A percentile compares a stretch with the other conserved stretches of the same genome.
These are phyloP conservation scores for Rauvolfia tetraphylla DNA, from an alignment of 257 asterid genomes.

Conservation along the genomic window DNA sequence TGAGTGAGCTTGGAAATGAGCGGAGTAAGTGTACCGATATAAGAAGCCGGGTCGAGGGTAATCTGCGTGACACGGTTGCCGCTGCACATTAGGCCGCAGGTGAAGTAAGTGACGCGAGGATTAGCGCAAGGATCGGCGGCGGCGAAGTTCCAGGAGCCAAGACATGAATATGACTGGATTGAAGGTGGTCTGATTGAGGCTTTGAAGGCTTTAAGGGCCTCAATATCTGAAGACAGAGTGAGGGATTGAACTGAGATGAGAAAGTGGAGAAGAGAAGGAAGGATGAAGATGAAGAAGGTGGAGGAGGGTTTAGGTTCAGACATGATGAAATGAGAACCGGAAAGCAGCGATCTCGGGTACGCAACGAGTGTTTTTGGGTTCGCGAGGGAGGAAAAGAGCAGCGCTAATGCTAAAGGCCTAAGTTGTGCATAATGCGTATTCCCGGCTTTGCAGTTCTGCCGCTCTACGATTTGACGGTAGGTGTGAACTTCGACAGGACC, in stretches of 20 bases:
- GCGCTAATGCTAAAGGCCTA: too few relatives aligned
- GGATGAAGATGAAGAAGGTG: slow-evolving; percentile 25
- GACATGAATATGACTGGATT: slow-evolving; percentile 71
- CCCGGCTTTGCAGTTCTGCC: too few relatives aligned
- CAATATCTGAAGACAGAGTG: slow-evolving; percentile 44
- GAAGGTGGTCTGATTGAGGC: slow-evolving; percentile 53
- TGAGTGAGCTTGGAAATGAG: slow-evolving; percentile 60
- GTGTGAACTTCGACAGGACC: not conserved
- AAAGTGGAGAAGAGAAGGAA: slow-evolving; percentile 15
- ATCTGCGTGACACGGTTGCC: slow-evolving; percentile 64
- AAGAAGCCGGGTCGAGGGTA: slow-evolving; percentile 86
- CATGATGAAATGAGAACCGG: slow-evolving; percentile 27
- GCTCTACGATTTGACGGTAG: not conserved
- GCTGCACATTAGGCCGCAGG: slow-evolving; percentile 74
- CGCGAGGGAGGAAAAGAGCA: not conserved
- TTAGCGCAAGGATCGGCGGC: slow-evolving; percentile 74
- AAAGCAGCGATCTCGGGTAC: slow-evolving; percentile 1
- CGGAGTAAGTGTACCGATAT: slow-evolving; percentile 63
- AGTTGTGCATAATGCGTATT: too few relatives aligned
- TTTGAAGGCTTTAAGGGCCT: slow-evolving; percentile 74
- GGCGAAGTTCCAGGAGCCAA: slow-evolving; percentile 85
- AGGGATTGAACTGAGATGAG: slow-evolving; percentile 31
- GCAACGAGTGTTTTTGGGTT: not conserved
- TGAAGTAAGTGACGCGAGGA: slow-evolving; percentile 69
- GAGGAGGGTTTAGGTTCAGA: slow-evolving; percentile 4